A percentile compares a stretch with the other conserved stretches of the same genome.
These are phyloP conservation scores for Podaxis pistillaris DNA, from an alignment of 768 basidiomycete genomes.

Conservation along the genomic window DNA sequence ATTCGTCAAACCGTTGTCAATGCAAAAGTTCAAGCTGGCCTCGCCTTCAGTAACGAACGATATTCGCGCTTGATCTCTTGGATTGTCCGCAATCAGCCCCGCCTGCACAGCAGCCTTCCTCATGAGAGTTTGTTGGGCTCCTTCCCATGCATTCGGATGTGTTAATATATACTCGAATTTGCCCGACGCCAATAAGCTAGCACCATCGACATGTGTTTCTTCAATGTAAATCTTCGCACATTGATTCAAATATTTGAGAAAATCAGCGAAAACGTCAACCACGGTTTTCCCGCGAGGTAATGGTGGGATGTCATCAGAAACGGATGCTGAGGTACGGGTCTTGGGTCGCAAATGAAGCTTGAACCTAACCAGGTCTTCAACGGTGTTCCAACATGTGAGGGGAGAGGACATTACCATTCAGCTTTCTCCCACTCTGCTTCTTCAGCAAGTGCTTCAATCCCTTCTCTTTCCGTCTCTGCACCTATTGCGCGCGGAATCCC, in stretches of 20 bases:
- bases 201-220: slow-evolving; percentile 36
- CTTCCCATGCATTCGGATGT: slow-evolving; percentile 58
- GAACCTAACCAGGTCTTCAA: slow-evolving; percentile 23
- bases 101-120: slow-evolving; percentile 44
- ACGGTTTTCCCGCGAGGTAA: slow-evolving; percentile 36
- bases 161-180: slow-evolving; percentile 40
- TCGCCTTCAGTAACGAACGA: slow-evolving; percentile 56
- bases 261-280: slow-evolving; percentile 38
- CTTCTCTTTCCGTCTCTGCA: slow-evolving; percentile 40
- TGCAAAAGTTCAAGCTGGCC: slow-evolving; percentile 51
- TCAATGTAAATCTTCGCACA: slow-evolving; percentile 36
- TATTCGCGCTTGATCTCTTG: slow-evolving; percentile 33
- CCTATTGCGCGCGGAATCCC: slow-evolving; percentile 39
- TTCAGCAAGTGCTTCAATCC: slow-evolving; percentile 34
- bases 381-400: slow-evolving; percentile 13
- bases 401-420: slow-evolving; percentile 38
- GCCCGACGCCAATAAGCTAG: slow-evolving; percentile 20
- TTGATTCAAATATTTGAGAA: slow-evolving; percentile 37
- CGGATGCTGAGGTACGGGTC: slow-evolving; percentile 1
- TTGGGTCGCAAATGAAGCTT: slow-evolving; percentile 24
- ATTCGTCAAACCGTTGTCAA: slow-evolving; percentile 15
- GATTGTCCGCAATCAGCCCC: slow-evolving; percentile 37
- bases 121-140: slow-evolving; percentile 47
- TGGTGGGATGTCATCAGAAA: slow-evolving; percentile 14
- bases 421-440: slow-evolving; percentile 44